Percentiles rank a stretch among this genome's conserved stretches.
Conservation (phyloP, 306 rosid genomes). For the Dalbergia cultrata region DNA sequence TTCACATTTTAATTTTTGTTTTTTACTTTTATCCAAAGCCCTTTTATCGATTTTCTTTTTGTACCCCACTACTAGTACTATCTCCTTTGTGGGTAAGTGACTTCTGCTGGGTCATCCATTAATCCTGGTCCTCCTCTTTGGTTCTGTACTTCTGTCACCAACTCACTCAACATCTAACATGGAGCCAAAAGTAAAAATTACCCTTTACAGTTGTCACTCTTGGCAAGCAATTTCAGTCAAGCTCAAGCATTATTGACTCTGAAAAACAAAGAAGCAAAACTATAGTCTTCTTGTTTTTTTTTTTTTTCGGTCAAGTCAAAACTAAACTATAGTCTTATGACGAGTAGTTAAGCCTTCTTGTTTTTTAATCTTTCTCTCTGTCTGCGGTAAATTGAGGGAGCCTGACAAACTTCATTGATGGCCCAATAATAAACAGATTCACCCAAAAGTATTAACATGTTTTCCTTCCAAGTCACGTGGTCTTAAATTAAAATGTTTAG, state of each 20-base stretch:
- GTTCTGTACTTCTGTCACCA: neutral
- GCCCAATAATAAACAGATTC: too few relatives aligned
- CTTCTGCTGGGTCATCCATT: neutral
- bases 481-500: neutral
- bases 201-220: neutral
- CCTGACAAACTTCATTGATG: too few relatives aligned
- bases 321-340: too few relatives aligned
- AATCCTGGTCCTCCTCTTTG: neutral
- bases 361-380: too few relatives aligned
- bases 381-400: too few relatives aligned
- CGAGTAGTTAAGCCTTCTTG: neutral
- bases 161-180: neutral
- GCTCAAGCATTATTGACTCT: neutral
- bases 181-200: neutral
- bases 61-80: neutral
- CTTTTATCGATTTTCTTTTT: neutral
- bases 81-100: neutral
- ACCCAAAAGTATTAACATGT: neutral
- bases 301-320: too few relatives aligned
- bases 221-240: slow-evolving; percentile 3
- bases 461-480: neutral
- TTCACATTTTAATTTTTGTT: too few relatives aligned
- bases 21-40: neutral
- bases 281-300: too few relatives aligned
- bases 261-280: neutral